Conservation (phyloP, 2,329 filamentous ascomycete species). For the Diaporthe nobilis region DNA sequence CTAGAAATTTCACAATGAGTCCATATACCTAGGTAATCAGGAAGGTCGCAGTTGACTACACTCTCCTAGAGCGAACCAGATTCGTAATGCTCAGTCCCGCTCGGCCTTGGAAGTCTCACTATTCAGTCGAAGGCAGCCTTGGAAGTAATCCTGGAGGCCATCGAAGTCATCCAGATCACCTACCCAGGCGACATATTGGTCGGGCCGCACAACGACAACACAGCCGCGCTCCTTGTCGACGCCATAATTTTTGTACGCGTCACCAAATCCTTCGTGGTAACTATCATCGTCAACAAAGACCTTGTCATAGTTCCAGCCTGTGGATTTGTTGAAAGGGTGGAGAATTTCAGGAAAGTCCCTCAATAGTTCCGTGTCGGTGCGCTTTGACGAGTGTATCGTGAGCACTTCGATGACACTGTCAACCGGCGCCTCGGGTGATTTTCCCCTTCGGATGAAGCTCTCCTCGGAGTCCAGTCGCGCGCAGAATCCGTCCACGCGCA, state of each 20-base stretch:
- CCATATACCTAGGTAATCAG: too few relatives aligned
- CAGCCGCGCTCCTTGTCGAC: slow-evolving; percentile 69
- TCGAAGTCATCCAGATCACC: slow-evolving; percentile 55
- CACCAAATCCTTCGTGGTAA: slow-evolving; percentile 66
- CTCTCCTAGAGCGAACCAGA: too few relatives aligned
- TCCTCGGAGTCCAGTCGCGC: slow-evolving; percentile 53
- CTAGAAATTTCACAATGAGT: too few relatives aligned
- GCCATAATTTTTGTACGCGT: slow-evolving; percentile 70
- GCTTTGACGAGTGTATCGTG: slow-evolving; percentile 69
- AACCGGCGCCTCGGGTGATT: slow-evolving; percentile 48
- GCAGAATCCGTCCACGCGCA: slow-evolving; percentile 63
- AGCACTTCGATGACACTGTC: slow-evolving; percentile 69
- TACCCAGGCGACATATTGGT: slow-evolving; percentile 73
- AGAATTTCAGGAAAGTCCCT: slow-evolving; percentile 64
- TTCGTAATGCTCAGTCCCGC: background rate
- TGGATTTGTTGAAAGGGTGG: slow-evolving; percentile 59
- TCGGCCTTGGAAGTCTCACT: background rate
- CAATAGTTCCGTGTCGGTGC: slow-evolving; percentile 63
- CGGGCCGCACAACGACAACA: slow-evolving; percentile 73
- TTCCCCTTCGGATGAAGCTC: slow-evolving; percentile 57
- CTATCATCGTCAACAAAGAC: slow-evolving; percentile 68
- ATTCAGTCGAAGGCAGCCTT: slow-evolving; percentile 41
- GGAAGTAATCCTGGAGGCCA: slow-evolving; percentile 53
- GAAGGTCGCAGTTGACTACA: background rate
- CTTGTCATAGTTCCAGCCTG: slow-evolving; percentile 70